A percentile compares a stretch with the other conserved stretches of the same genome.
Conservation (phyloP, 106 monocot species). For the Acanthochlamys bracteata region DNA sequence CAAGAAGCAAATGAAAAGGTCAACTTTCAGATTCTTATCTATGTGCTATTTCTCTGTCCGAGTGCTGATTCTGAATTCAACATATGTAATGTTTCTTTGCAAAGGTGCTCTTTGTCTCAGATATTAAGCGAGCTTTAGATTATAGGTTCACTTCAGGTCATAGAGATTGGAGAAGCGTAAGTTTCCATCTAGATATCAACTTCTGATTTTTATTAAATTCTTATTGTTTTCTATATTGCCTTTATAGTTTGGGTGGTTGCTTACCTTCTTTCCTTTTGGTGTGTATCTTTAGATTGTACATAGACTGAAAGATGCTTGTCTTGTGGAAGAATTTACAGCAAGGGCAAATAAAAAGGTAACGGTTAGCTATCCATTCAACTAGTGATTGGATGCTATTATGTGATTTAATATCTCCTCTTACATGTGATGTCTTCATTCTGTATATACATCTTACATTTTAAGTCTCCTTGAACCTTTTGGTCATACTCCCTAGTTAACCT, state of each 20-base stretch:
- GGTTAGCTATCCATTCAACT: not conserved
- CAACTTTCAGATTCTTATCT: conserved; percentile 4
- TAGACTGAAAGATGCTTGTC: conserved; percentile 41
- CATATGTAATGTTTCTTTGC: not conserved
- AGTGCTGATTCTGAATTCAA: no score
- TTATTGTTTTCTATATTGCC: conserved; percentile 2
- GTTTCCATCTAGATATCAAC: conserved; percentile 1
- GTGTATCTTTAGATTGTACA: conserved; percentile 27
- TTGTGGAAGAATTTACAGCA: conserved; percentile 53
- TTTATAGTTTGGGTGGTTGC: not conserved
- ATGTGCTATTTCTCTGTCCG: not conserved
- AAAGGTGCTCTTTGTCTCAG: conserved; percentile 55
- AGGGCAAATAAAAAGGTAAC: conserved; percentile 42
- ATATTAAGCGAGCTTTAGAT: conserved; percentile 47
- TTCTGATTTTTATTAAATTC: not conserved
- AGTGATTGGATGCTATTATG: no score
- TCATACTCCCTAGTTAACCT: no score
- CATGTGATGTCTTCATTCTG: no score
- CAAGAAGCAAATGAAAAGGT: conserved; percentile 57
- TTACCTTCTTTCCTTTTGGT: no score
- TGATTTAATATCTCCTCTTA: no score
- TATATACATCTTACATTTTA: no score
- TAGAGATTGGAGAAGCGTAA: conserved; percentile 71
- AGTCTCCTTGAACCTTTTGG: no score
- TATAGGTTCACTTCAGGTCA: conserved; percentile 44